Evolutionary conservation across 2,329 filamentous ascomycete species (phyloP), one percentile per base, ranked within the genome.

Genomic region (Orbilia javanica): DNA sequence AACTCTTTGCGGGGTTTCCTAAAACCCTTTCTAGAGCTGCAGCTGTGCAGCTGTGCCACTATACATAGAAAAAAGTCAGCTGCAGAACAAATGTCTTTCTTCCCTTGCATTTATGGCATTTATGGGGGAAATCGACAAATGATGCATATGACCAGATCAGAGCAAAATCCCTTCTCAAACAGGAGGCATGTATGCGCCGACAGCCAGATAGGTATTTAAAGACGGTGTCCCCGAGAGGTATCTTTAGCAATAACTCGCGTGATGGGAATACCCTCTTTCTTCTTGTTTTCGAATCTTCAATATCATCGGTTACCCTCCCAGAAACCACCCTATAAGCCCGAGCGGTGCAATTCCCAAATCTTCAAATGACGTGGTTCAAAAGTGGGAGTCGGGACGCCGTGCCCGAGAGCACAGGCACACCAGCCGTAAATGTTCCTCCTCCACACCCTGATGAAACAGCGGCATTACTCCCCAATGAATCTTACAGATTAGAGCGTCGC

Each of bases 1-100:
- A 50, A 44, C 25, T 50, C 31, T 65, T 66, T 66, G 69, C 69
- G 69, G 69, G 69, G 69, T 55, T 25, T 25, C 6, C 34, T n/a
- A 27, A 27, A 13, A 27, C 22, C 31, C 68, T 42, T 46, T 27
- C n/a, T 22, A 20, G 64, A 65, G 46, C 39, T n/a, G n/a, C n/a
- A n/a, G n/a, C n/a, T n/a, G n/a, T n/a, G n/a, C n/a, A n/a, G n/a
- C n/a, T 53, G 60, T 60, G 55, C 55, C 55, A 11, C 11, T 27
- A 60, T 66, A 65, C 62, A 66, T 65, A 62, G 20, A 50, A 73
- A 50, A n/a, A 50, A 46, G 60, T 73, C 69, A 73, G 69, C 69
- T 73, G 69, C 36, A 42, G n/a, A n/a, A n/a, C n/a, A 34, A 15
- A n/a, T 11, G 7, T 31, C 18, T 4, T 52, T 52, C n/a, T n/a